phyloP scores from a whole-genome alignment of 1,284 basidiomycete genomes.

The Cystobasidium slooffiae region DNA sequence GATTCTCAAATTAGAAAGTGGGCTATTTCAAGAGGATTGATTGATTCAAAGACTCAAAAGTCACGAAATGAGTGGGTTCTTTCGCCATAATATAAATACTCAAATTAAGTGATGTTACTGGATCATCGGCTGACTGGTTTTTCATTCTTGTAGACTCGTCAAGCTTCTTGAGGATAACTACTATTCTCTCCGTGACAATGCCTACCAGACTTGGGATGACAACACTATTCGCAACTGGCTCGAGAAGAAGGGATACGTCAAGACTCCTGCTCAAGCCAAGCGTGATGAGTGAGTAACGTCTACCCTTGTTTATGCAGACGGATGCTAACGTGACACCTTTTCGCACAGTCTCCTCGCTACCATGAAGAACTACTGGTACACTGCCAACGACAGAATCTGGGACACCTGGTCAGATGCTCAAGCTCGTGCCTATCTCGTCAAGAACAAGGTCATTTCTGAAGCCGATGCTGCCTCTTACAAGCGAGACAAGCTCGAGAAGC shows the following conservation, averaged over 20 bases:
- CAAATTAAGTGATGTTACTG: no score
- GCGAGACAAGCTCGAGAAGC: conserved; percentile 75
- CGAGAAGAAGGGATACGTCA: conserved; percentile 72
- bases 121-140: neutral
- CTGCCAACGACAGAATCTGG: conserved; percentile 52
- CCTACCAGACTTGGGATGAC: conserved; percentile 52
- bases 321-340: no score
- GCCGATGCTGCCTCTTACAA: conserved; percentile 51
- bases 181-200: conserved; percentile 50
- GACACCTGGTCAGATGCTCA: conserved; percentile 67
- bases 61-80: conserved; percentile 46
- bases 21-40: conserved; percentile 49
- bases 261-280: conserved; percentile 65
- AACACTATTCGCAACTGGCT: conserved; percentile 64
- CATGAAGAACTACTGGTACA: conserved; percentile 67
- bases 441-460: conserved; percentile 50
- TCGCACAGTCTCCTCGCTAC: conserved; percentile 62
- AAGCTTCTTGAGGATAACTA: conserved; percentile 49
- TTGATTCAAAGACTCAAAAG: conserved; percentile 34
- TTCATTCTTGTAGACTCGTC: conserved; percentile 33
- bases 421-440: conserved; percentile 56
- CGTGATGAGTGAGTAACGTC: conserved; percentile 61
- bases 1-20: conserved; percentile 49
- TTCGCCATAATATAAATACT: neutral
- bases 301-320: no score